Percentiles rank a stretch among this genome's conserved stretches.
Evolutionary conservation across 495 filamentous ascomycete genomes (phyloP).

Genomic region (Physcia stellaris): DNA sequence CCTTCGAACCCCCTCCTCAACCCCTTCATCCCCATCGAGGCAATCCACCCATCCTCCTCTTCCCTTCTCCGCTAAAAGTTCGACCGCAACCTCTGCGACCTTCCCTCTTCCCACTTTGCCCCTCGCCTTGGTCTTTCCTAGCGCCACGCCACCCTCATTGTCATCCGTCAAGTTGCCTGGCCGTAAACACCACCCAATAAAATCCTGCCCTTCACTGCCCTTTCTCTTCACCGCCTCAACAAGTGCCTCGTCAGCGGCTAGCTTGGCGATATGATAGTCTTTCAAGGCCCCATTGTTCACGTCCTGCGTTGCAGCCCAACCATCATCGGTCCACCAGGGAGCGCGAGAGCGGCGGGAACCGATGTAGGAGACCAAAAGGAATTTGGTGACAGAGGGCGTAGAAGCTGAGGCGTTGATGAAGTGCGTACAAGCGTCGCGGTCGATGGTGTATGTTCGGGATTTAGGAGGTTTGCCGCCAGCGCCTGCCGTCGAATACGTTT

Average conservation of each 20-base stretch:
- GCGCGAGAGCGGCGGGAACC: slow-evolving; percentile 44
- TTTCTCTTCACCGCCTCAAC: slow-evolving; percentile 38
- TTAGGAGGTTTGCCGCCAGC: slow-evolving; percentile 67
- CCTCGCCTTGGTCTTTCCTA: slow-evolving; percentile 46
- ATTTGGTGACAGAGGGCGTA: slow-evolving; percentile 47
- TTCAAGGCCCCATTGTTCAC: slow-evolving; percentile 41
- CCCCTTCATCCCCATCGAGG: slow-evolving; percentile 41
- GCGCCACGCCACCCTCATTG: slow-evolving; percentile 41
- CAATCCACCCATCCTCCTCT: slow-evolving; percentile 43
- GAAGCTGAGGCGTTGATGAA: slow-evolving; percentile 55
- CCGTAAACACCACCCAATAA: no score
- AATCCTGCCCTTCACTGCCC: slow-evolving; percentile 45
- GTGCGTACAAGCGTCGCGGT: slow-evolving; percentile 53
- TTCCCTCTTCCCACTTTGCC: slow-evolving; percentile 50
- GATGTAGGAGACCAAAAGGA: slow-evolving; percentile 60
- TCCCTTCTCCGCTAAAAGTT: slow-evolving; percentile 46
- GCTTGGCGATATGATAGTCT: slow-evolving; percentile 59
- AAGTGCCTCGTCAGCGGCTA: slow-evolving; percentile 60
- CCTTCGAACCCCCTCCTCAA: slow-evolving; percentile 50
- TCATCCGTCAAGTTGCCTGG: slow-evolving; percentile 51
- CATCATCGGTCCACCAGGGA: slow-evolving; percentile 51
- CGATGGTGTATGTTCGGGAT: slow-evolving; percentile 44
- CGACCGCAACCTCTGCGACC: slow-evolving; percentile 55
- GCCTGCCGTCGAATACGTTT: slow-evolving; percentile 22
- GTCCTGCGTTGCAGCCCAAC: slow-evolving; percentile 36